phyloP scores from a whole-genome alignment of 306 rosid species.

The Dryas drummondii region DNA sequence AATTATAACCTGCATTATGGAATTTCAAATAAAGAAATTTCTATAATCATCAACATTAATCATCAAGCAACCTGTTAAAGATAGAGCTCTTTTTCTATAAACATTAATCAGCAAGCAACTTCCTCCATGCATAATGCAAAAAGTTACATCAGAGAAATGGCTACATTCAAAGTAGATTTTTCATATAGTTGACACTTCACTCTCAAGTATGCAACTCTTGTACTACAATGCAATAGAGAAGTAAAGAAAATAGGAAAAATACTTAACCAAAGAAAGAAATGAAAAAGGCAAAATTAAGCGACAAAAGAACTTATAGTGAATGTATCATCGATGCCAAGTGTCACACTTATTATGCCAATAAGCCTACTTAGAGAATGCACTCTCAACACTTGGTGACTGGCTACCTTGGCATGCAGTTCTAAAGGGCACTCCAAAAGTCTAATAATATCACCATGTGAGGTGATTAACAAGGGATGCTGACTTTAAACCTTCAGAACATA shows the following conservation, averaged over 20 bases:
- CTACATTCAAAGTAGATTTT: background rate
- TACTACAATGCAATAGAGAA: too few species aligned
- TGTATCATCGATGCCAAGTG: background rate
- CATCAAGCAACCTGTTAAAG: background rate
- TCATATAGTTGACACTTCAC: background rate
- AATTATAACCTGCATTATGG: background rate
- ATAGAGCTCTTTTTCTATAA: background rate
- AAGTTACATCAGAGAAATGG: background rate
- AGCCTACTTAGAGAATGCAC: background rate
- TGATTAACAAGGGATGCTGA: too few species aligned
- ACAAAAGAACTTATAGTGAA: too few species aligned
- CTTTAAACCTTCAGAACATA: too few species aligned
- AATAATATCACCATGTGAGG: too few species aligned
- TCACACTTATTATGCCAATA: background rate
- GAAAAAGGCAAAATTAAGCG: too few species aligned
- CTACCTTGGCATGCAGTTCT: too few species aligned
- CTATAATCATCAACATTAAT: background rate
- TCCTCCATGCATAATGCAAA: background rate
- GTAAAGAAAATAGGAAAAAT: background rate
- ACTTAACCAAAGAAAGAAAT: background rate
- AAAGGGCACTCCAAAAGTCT: too few species aligned
- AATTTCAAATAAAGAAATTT: background rate
- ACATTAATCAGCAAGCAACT: background rate
- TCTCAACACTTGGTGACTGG: background rate
- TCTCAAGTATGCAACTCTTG: background rate